Base-by-base conservation (phyloP, 1,284 basidiomycete species). In the Austroboletus rostrupii region DNA sequence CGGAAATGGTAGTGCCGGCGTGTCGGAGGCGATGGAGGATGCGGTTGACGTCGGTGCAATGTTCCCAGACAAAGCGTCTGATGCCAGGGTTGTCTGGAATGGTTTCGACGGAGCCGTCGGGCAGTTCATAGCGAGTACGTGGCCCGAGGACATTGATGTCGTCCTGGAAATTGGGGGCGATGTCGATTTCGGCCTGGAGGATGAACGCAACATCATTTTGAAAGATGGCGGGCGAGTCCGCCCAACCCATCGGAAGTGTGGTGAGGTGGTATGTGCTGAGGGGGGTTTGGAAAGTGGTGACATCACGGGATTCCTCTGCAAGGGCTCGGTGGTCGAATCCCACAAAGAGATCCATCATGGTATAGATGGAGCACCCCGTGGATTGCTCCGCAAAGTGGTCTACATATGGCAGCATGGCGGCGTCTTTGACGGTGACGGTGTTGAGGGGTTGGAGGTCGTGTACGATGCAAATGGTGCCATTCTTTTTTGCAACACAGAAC, bases 181-280 rank as follows among this genome's bases (percentile, higher is more conserved):
- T 17, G 8, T 50, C 23, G 14, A 73, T 72, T 45, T 75, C 64
- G 3, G 56, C 53, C 33, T 68, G 60, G 0, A 75, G 55, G 26
- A 72, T 71, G 45, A 61, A 65, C 0, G 61, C 65, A 1, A 73
- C 57, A 67, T 72, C 17, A n/a, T n/a, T n/a, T n/a, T n/a, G n/a
- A n/a, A n/a, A n/a, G n/a, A n/a, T n/a, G n/a, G n/a, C n/a, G n/a
- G 29, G 45, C 0, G 35, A 47, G 45, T 74, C 72, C 0, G 70
- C 72, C 63, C 63, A 75, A 0, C 72, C 72, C 70, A 70, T 71
- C 0, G 70, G 72, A 0, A 74, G 49, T 0, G 55, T 60, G 0
- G 60, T 60, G 3, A 66, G 0, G 60, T 64, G 0, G n/a, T n/a
- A n/a, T n/a, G n/a, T n/a, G n/a, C n/a, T n/a, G n/a, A n/a, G n/a